Evolutionary conservation across 1,139 yeast genomes (phyloP).

Genomic region (Meyerozyma elateridarum): DNA sequence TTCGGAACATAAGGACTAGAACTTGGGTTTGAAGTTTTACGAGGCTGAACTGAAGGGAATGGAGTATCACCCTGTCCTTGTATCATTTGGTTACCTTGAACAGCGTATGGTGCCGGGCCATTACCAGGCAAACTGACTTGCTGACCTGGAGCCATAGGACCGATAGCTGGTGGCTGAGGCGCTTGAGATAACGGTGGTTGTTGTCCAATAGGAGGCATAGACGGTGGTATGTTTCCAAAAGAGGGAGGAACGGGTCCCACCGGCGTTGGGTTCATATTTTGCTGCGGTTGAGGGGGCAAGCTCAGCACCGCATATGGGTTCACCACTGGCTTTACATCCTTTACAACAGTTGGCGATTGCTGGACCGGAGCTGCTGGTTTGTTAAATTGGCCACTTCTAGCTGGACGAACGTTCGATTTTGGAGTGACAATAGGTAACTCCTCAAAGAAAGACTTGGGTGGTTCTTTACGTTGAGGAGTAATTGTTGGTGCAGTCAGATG

Average conservation of each 20-base stretch:
- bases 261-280: constrained; percentile 9
- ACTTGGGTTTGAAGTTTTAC: constrained; percentile 12
- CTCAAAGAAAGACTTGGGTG: constrained; percentile 47
- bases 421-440: constrained; percentile 43
- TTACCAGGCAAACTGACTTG: background rate
- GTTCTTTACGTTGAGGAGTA: constrained; percentile 10
- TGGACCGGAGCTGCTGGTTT: constrained; percentile 1
- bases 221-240: background rate
- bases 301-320: constrained; percentile 11
- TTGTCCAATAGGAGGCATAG: background rate
- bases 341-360: constrained; percentile 17
- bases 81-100: too few relatives aligned
- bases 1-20: constrained; percentile 44
- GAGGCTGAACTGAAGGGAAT: constrained; percentile 4
- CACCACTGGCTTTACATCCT: constrained; percentile 11
- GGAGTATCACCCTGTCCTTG: constrained; percentile 10
- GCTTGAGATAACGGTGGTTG: constrained; percentile 8
- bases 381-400: constrained; percentile 24
- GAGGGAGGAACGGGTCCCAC: constrained; percentile 8
- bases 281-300: too few relatives aligned
- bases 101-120: background rate
- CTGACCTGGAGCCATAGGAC: background rate
- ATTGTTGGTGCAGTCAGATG: constrained; percentile 5
- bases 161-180: constrained; percentile 9
- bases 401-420: constrained; percentile 22